phyloP scores from a whole-genome alignment of 1,139 yeast species.

The Nakaseomyces uthaithaninus region DNA sequence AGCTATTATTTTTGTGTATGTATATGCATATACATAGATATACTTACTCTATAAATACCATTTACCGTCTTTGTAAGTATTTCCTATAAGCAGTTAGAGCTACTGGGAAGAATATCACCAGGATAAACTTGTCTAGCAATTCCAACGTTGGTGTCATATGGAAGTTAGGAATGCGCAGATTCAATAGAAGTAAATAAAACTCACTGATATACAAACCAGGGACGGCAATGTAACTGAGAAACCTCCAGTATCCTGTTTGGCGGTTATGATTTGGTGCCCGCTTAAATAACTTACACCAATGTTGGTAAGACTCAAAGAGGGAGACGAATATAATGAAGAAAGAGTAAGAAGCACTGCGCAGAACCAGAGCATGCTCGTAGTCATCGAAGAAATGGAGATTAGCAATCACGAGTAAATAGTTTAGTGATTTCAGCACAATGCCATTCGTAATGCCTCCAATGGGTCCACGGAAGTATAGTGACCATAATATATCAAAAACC shows the following conservation, averaged over 20 bases:
- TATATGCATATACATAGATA: constrained; percentile 2
- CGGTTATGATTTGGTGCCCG: constrained; percentile 34
- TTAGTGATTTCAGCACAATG: constrained; percentile 35
- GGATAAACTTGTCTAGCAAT: constrained; percentile 18
- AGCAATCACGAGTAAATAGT: constrained; percentile 40
- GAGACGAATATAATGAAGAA: constrained; percentile 28
- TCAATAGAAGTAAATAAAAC: constrained; percentile 44
- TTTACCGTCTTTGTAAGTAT: constrained; percentile 9
- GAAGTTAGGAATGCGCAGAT: constrained; percentile 40
- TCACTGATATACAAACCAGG: constrained; percentile 45
- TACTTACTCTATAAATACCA: not conserved
- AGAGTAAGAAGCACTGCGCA: constrained; percentile 31
- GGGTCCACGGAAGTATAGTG: constrained; percentile 22
- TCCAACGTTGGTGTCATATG: constrained; percentile 22
- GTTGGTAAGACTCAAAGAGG: constrained; percentile 23
- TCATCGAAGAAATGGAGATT: constrained; percentile 42
- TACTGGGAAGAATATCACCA: constrained; percentile 30
- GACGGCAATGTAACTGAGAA: constrained; percentile 32
- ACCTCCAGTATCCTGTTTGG: constrained; percentile 37
- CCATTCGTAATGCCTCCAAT: constrained; percentile 14
- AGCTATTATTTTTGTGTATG: not conserved
- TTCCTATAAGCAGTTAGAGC: constrained; percentile 27
- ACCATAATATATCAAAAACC: constrained; percentile 25
- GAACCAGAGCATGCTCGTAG: constrained; percentile 33
- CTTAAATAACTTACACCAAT: constrained; percentile 27